A percentile compares a stretch with the other conserved stretches of the same genome.
Conservation (phyloP, 1,284 basidiomycete genomes). For the Microbotryum intermedium region DNA sequence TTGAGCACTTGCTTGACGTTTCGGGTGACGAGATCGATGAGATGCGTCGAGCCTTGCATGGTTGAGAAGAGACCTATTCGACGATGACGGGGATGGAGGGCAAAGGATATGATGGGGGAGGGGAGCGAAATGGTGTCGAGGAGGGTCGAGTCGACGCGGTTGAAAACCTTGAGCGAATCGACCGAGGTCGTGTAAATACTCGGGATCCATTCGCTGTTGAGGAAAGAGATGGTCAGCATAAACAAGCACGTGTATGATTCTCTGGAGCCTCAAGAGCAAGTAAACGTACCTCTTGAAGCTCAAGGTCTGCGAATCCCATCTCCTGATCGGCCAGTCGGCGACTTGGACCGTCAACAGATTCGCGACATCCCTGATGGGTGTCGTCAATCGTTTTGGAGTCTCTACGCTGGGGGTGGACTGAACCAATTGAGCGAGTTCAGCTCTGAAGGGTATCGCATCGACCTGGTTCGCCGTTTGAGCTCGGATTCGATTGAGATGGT, state of each 20-base stretch:
- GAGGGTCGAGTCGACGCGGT: constrained; percentile 10
- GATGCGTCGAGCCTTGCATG: constrained; percentile 28
- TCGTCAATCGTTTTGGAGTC: not conserved
- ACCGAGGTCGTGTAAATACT: constrained; percentile 31
- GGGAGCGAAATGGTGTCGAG: constrained; percentile 25
- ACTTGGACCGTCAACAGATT: constrained; percentile 25
- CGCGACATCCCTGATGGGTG: constrained; percentile 17
- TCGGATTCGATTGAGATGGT: not conserved
- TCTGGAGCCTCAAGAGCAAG: not conserved
- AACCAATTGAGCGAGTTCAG: not conserved
- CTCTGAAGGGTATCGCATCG: not conserved
- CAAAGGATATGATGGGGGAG: constrained; percentile 23
- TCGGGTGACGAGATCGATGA: constrained; percentile 29
- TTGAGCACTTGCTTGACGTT: constrained; percentile 9
- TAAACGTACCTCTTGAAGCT: constrained; percentile 14
- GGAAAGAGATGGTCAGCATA: not conserved
- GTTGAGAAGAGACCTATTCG: constrained; percentile 22
- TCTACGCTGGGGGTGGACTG: not conserved
- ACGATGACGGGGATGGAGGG: constrained; percentile 12
- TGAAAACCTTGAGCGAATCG: constrained; percentile 29
- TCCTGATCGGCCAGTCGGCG: constrained; percentile 11
- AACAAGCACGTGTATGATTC: not conserved
- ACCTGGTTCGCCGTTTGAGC: not conserved
- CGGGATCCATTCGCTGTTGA: constrained; percentile 3
- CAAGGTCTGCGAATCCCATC: constrained; percentile 23